phyloP scores from a whole-genome alignment of 2,329 filamentous ascomycete genomes.

The Chaetothyriales sp. region DNA sequence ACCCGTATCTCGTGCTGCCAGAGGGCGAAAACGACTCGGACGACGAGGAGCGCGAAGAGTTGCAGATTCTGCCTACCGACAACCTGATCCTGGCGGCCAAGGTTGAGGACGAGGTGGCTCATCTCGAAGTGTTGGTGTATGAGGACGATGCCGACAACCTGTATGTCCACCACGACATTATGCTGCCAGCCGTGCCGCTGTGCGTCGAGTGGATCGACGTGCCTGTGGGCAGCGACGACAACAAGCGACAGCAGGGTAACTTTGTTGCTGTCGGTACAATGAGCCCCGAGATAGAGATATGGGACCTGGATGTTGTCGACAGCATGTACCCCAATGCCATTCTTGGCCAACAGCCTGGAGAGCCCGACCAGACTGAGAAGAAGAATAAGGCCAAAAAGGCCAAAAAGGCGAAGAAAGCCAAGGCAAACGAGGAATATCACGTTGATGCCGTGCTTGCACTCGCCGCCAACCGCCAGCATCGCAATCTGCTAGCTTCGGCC shows the following conservation, averaged over 20 bases:
- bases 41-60: constrained; percentile 79
- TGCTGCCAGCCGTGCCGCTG: constrained; percentile 91
- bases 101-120: constrained; percentile 91
- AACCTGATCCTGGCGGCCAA: constrained; percentile 85
- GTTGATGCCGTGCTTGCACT: constrained; percentile 86
- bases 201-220: constrained; percentile 93
- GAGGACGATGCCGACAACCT: constrained; percentile 91
- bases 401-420: constrained; percentile 80
- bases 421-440: constrained; percentile 81
- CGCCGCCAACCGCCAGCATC: constrained; percentile 80
- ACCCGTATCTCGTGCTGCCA: constrained; percentile 87
- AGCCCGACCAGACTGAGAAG: constrained; percentile 24
- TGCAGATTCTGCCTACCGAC: constrained; percentile 83
- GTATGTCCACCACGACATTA: constrained; percentile 98
- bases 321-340: constrained; percentile 98
- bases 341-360: constrained; percentile 55
- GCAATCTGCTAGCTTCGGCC: constrained; percentile 83
- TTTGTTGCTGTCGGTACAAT: constrained; percentile 93
- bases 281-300: constrained; percentile 96
- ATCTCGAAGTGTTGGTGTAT: constrained; percentile 94
- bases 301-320: constrained; percentile 91
- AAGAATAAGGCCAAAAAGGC: constrained; percentile 50
- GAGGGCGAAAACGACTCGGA: constrained; percentile 49
- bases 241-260: constrained; percentile 59
- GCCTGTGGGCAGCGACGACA: constrained; percentile 58